phyloP scores from a whole-genome alignment of 2,329 filamentous ascomycete genomes.

The Stagonosporopsis cucurbitacearum region DNA sequence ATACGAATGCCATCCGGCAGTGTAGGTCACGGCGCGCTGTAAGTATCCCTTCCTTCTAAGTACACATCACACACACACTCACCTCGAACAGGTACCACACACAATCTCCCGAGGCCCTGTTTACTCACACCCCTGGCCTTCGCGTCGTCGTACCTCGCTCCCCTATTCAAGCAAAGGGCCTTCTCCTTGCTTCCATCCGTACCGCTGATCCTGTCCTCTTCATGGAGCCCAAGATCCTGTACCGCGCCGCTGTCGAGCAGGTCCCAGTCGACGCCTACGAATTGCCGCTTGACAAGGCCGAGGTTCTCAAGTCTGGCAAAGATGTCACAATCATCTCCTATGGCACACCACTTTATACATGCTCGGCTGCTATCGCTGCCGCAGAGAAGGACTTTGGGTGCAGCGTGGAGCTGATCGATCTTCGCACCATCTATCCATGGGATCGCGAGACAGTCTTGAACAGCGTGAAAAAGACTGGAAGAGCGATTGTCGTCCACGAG shows the following conservation, averaged over 20 bases:
- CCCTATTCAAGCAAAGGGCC: constrained; percentile 85
- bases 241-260: constrained; percentile 89
- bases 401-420: constrained; percentile 82
- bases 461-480: constrained; percentile 85
- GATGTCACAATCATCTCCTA: constrained; percentile 88
- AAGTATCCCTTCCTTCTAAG: constrained; percentile 28
- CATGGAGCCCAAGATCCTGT: constrained; percentile 93
- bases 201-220: constrained; percentile 88
- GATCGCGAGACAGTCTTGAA: constrained; percentile 79
- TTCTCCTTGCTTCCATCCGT: constrained; percentile 76
- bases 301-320: constrained; percentile 79
- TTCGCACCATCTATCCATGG: constrained; percentile 91
- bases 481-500: constrained; percentile 89
- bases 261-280: constrained; percentile 81
- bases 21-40: constrained; percentile 85
- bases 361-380: constrained; percentile 75
- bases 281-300: constrained; percentile 85
- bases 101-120: constrained; percentile 86
- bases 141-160: constrained; percentile 86
- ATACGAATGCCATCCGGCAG: constrained; percentile 90
- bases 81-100: constrained; percentile 70
- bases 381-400: constrained; percentile 78
- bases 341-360: constrained; percentile 87
- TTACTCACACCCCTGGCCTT: constrained; percentile 85
- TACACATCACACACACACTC: constrained; percentile 9